Percentiles rank a stretch among this genome's conserved stretches.
These are phyloP conservation scores for Pulveroboletus sp. DNA, from an alignment of 768 basidiomycete species.

Conservation along the genomic window DNA sequence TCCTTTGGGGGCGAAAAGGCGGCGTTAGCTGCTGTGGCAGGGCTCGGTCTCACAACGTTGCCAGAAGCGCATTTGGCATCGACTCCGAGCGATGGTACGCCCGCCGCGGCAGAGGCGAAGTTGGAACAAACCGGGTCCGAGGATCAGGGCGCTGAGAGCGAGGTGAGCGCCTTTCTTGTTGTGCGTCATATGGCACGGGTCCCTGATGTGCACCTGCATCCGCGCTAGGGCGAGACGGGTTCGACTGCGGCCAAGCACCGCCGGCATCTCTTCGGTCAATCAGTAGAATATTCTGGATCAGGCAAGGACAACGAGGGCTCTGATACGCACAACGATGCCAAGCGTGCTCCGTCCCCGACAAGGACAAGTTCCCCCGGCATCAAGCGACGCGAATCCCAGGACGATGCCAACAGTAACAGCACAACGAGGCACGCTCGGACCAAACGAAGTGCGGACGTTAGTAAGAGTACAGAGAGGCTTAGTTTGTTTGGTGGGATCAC, in stretches of 20 bases:
- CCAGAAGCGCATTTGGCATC: conserved; percentile 51
- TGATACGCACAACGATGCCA: conserved; percentile 26
- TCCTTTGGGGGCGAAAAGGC: conserved; percentile 21
- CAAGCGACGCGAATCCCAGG: conserved; percentile 21
- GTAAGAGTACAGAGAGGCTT: conserved; percentile 53
- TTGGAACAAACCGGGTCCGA: conserved; percentile 38
- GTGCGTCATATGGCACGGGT: neutral
- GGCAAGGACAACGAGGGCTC: conserved; percentile 36
- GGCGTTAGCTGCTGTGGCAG: conserved; percentile 18
- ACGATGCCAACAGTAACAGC: conserved; percentile 17
- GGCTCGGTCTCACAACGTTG: conserved; percentile 24
- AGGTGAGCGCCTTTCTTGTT: conserved; percentile 45
- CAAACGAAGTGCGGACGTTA: conserved; percentile 51
- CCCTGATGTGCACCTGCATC: neutral
- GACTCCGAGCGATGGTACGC: conserved; percentile 62
- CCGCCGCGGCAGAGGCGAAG: conserved; percentile 38
- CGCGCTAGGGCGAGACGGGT: conserved; percentile 44
- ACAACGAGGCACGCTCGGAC: conserved; percentile 38
- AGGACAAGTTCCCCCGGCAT: conserved; percentile 18
- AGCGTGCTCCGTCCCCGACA: conserved; percentile 23
- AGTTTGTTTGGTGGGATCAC: conserved; percentile 79
- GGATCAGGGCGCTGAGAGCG: conserved; percentile 62
- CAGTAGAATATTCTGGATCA: conserved; percentile 34
- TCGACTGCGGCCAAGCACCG: conserved; percentile 40
- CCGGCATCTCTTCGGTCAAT: conserved; percentile 62